Evolutionary conservation across 78 protist species (phyloP), one percentile per base, ranked within the genome.

Genomic region (Polysphondylium violaceum): DNA sequence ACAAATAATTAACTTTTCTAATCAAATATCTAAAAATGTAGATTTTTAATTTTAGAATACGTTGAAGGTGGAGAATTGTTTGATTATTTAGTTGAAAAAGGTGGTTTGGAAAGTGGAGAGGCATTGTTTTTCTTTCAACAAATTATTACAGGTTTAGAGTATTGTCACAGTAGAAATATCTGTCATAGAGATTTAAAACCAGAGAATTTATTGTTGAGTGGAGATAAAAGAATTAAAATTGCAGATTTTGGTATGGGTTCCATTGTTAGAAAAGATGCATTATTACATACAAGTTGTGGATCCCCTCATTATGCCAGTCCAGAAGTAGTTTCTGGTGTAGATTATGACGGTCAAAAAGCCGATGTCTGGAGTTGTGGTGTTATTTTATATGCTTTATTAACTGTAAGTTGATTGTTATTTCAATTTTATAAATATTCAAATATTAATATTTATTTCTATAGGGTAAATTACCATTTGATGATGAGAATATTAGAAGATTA

Each of bases 161-260:
- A 83, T 75, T 96, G 98, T 83, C 99, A 98, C 90, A 68, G 59
- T 53, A 86, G 81, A 43, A 51, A 9, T 77, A 91, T 88, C 41
- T 95, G 97, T 93, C 99, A 99, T 61, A 95, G 99, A 25, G 99
- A 99, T 86, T 73, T 99, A 33, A 99, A 98, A 86, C 99, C 99
- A n/a, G 99, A 99, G 77, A 99, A 99, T 73, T 77, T 99, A 31
- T 77, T 92, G 27, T 23, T 92, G 1, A 72, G 86, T 50, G 92
- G 83, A 27, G 86, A 90, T 53, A 90, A 90, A 38, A 81, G 68
- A 76, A 78, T 90, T 47, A 90, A 90, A 69, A 90, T 90, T 38
- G 76, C 92, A 11, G 93, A 93, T 90, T 97, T 94, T 65, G 99
- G 99, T 33, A 73, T 98, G 95, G 96, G 97, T 29, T 67, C 95